These are phyloP conservation scores for Komagataella phaffii DNA, from an alignment of 805 yeast genomes.

Conservation along the genomic window DNA sequence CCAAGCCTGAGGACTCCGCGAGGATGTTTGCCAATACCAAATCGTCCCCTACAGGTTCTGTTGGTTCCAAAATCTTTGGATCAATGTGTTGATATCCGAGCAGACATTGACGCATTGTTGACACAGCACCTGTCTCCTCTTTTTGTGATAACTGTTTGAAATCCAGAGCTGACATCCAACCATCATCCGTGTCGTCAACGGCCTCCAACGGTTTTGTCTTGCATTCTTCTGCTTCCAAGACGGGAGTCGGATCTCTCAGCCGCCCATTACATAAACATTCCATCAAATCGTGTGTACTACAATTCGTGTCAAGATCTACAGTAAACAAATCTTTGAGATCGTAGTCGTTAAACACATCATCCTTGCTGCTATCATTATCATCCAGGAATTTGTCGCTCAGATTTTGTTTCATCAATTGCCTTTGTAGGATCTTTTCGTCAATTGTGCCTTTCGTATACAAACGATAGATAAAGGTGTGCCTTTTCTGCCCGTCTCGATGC, in stretches of 20 bases:
- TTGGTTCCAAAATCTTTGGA: not conserved
- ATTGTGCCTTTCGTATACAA: constrained; percentile 79
- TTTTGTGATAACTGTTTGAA: constrained; percentile 18
- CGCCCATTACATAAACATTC: constrained; percentile 38
- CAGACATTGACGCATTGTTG: not conserved
- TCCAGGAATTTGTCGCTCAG: constrained; percentile 61
- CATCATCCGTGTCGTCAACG: constrained; percentile 1
- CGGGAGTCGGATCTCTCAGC: constrained; percentile 6
- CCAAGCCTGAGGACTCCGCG: not conserved
- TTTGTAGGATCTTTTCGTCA: constrained; percentile 87
- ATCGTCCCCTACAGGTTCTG: not conserved
- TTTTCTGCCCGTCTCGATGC: constrained; percentile 85
- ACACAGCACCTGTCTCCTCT: not conserved
- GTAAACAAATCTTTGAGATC: constrained; percentile 72
- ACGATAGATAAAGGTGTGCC: constrained; percentile 70
- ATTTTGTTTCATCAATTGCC: constrained; percentile 77
- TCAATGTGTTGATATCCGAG: not conserved
- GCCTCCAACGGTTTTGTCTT: not conserved
- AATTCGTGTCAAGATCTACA: constrained; percentile 26
- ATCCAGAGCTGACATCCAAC: constrained; percentile 49
- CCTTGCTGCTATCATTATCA: constrained; percentile 26
- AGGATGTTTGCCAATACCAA: not conserved
- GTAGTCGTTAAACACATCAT: constrained; percentile 51
- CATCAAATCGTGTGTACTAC: constrained; percentile 66
- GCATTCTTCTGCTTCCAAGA: not conserved